A percentile compares a stretch with the other conserved stretches of the same genome.
Conservation (phyloP, 2,329 filamentous ascomycete genomes). For the Botrytis paeoniae region DNA sequence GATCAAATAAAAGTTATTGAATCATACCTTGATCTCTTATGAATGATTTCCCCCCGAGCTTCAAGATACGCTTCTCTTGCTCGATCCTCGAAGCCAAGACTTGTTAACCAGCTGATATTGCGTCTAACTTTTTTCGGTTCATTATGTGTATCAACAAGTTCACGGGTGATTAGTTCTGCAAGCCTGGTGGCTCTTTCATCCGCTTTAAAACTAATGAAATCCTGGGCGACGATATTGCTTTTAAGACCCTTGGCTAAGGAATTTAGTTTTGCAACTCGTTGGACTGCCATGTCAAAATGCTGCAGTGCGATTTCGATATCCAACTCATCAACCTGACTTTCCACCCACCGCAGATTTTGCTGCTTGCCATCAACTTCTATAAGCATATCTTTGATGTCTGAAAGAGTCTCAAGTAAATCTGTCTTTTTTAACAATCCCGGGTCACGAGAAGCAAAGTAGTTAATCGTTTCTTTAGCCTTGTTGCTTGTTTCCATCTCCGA, state of each 20-base stretch:
- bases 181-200: constrained; percentile 79
- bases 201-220: constrained; percentile 88
- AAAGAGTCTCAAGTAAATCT: constrained; percentile 74
- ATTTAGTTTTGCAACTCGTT: constrained; percentile 80
- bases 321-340: constrained; percentile 89
- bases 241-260: constrained; percentile 75
- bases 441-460: constrained; percentile 79
- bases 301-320: constrained; percentile 95
- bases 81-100: constrained; percentile 85
- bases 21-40: constrained; percentile 73
- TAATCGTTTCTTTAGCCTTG: constrained; percentile 79
- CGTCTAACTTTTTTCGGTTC: constrained; percentile 74
- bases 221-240: constrained; percentile 81
- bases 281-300: constrained; percentile 79
- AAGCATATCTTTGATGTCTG: constrained; percentile 78
- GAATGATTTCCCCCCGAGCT: constrained; percentile 73
- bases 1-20: neutral
- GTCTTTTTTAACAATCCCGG: constrained; percentile 74
- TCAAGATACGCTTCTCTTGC: constrained; percentile 84
- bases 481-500: constrained; percentile 86
- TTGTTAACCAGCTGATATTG: constrained; percentile 79
- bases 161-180: constrained; percentile 71
- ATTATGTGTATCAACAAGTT: constrained; percentile 73
- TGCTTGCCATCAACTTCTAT: constrained; percentile 97
- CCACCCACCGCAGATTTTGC: constrained; percentile 93